Evolutionary conservation across 2,329 filamentous ascomycete genomes (phyloP), one percentile per base, ranked within the genome.

Genomic region (Periglandula ipomoeae): DNA sequence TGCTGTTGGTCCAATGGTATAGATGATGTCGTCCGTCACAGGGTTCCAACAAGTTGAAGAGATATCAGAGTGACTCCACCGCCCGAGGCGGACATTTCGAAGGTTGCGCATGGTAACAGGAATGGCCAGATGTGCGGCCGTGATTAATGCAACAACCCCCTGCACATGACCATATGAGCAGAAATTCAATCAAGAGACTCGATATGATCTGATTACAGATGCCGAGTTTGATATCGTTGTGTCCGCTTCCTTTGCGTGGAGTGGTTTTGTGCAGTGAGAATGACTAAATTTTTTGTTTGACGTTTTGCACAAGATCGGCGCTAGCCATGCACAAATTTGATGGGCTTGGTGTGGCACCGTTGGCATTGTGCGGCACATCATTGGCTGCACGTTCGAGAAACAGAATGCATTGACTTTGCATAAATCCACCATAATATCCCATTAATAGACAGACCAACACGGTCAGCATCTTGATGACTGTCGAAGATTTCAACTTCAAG

Each of bases 11-110:
- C 93, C 91, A 72, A 91, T 85, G 47, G 88, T 83, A 69, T 85
- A 90, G 58, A 98, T 75, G 47, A 93, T 68, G 52, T 87, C 81
- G 65, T 93, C 85, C 55, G 79, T 82, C 52, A 82, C 76, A 44
- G 84, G 77, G 69, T 97, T 89, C 91, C 91, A 97, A 60, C 89
- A 85, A 49, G 84, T 81, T 26, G 89, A 84, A 47, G 87, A 85
- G 59, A 93, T 73, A 52, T 79, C 74, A 53, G 75, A 66, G 46
- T 76, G 73, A 54, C 82, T 76, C 70, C 83, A 83, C 63, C 79
- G 73, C 58, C 78, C 76, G 64, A 87, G 83, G 62, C 78, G 81
- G 59, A 89, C 81, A 65, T 84, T 89, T 68, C 81, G 84, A 58
- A 97, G 76, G 67, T 96, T 97, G 64, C 88, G 85, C 91, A 97